phyloP scores from a whole-genome alignment of 1,284 basidiomycete genomes.

The Cryptococcus maquisensis region DNA sequence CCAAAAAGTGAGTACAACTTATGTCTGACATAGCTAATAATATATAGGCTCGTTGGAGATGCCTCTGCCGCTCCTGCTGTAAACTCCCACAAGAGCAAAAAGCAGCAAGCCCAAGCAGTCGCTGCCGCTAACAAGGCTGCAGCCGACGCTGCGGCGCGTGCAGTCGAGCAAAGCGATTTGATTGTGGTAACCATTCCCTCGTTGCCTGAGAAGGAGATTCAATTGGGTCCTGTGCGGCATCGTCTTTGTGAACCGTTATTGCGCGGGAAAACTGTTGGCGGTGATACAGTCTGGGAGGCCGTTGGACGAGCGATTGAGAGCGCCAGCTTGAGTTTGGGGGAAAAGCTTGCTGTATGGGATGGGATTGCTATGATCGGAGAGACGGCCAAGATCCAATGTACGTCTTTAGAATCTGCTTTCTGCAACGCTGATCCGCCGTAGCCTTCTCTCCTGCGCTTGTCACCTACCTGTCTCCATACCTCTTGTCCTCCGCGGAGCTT shows the following conservation, averaged over 20 bases:
- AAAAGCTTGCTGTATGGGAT: conserved; percentile 70
- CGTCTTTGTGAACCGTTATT: conserved; percentile 86
- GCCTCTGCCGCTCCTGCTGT: conserved; percentile 20
- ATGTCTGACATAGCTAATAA: conserved; percentile 7
- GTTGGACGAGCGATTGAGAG: conserved; percentile 38
- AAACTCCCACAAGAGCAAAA: conserved; percentile 50
- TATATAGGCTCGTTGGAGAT: conserved; percentile 34
- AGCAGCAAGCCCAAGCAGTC: conserved; percentile 55
- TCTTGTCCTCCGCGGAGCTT: conserved; percentile 59
- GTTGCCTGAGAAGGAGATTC: conserved; percentile 68
- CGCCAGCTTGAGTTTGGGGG: conserved; percentile 45
- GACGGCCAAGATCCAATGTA: conserved; percentile 71
- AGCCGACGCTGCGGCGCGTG: conserved; percentile 67
- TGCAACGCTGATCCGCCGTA: conserved; percentile 11
- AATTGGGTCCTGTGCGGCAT: conserved; percentile 80
- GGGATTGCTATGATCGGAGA: conserved; percentile 80
- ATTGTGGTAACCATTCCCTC: conserved; percentile 55
- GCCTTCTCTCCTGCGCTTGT: conserved; percentile 60
- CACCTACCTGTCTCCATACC: conserved; percentile 66
- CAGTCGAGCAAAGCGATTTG: conserved; percentile 22
- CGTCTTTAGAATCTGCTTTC: conserved; percentile 21
- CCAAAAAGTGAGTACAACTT: conserved; percentile 49
- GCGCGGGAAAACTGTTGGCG: conserved; percentile 37
- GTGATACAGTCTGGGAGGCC: conserved; percentile 55
- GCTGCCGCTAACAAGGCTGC: conserved; percentile 57